Evolutionary conservation across 208 protist genomes (phyloP).

Genomic region (Leishmania mexicana): DNA sequence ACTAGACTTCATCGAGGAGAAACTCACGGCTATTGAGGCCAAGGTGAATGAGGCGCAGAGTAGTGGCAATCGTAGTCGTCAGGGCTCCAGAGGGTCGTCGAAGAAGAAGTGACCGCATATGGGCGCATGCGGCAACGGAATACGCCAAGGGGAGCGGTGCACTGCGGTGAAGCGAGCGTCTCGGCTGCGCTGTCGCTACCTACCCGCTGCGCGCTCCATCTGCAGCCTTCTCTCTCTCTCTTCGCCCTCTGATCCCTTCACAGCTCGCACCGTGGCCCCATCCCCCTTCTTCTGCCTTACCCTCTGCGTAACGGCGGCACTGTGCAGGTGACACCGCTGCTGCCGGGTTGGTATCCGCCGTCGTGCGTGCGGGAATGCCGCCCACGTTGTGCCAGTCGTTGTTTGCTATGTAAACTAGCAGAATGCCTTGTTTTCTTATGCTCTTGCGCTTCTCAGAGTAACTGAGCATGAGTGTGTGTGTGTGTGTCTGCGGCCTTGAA

Average conservation of each 20-base stretch:
- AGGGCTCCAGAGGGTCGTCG: constrained; percentile 25
- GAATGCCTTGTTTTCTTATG: neutral
- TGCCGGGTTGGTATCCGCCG: neutral
- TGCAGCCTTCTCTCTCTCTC: neutral
- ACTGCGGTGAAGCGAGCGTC: neutral
- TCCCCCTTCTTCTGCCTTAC: neutral
- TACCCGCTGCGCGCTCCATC: neutral
- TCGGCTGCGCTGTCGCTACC: neutral
- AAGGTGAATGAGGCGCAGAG: constrained; percentile 53
- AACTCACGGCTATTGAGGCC: constrained; percentile 71
- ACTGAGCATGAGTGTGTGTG: neutral
- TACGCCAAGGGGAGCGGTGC: neutral
- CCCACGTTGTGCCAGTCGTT: neutral
- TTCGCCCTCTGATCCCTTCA: neutral
- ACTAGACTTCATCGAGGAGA: constrained; percentile 77
- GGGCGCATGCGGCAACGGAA: too few species aligned
- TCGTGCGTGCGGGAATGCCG: neutral
- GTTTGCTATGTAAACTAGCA: constrained; percentile 5
- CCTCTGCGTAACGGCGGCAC: neutral
- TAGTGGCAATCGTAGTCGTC: constrained; percentile 22
- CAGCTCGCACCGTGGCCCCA: neutral
- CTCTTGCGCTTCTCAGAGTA: neutral
- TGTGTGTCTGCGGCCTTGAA: neutral
- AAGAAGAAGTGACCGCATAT: constrained; percentile 36
- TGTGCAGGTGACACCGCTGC: neutral